Evolutionary conservation across 2,329 filamentous ascomycete species (phyloP).

Genomic region (Allantophomopsis lycopodina): DNA sequence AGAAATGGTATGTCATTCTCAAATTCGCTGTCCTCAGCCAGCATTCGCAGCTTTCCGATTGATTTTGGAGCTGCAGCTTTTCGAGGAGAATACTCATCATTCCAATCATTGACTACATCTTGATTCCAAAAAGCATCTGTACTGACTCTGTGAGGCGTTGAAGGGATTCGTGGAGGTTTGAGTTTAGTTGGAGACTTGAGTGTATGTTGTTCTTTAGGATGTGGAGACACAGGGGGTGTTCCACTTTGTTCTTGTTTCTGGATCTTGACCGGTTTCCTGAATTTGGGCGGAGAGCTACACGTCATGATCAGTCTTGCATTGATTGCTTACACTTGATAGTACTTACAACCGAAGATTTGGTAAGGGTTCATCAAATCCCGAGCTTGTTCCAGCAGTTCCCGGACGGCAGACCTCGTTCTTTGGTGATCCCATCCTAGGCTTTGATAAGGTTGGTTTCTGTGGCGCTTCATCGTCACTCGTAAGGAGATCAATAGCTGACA

Average conservation of each 20-base stretch:
- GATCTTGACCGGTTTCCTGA: slow-evolving; percentile 5
- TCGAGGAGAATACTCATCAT: slow-evolving; percentile 43
- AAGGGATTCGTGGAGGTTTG: slow-evolving; percentile 27
- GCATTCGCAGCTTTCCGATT: not conserved
- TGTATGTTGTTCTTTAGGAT: slow-evolving; percentile 5
- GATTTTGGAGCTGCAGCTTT: slow-evolving; percentile 22
- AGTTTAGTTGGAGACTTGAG: slow-evolving; percentile 15
- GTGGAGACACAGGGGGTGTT: slow-evolving; percentile 15
- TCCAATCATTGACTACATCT: slow-evolving; percentile 46
- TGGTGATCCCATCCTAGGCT: too few relatives aligned
- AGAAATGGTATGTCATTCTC: not conserved
- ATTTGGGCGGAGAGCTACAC: too few relatives aligned
- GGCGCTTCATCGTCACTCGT: too few relatives aligned
- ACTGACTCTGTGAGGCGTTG: slow-evolving; percentile 35
- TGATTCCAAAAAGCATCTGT: slow-evolving; percentile 47
- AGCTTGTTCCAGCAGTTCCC: slow-evolving; percentile 2
- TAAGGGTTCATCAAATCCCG: slow-evolving; percentile 10
- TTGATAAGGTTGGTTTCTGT: too few relatives aligned
- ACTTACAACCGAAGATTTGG: slow-evolving; percentile 10
- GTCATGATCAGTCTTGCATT: too few relatives aligned
- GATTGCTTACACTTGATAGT: slow-evolving; percentile 4
- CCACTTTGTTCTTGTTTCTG: slow-evolving; percentile 8
- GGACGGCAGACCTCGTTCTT: not conserved
- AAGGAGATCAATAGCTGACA: too few relatives aligned
- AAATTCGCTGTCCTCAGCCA: not conserved